Evolutionary conservation across 75 land plant genomes (phyloP).

Genomic region (Pinus tabuliformis): DNA sequence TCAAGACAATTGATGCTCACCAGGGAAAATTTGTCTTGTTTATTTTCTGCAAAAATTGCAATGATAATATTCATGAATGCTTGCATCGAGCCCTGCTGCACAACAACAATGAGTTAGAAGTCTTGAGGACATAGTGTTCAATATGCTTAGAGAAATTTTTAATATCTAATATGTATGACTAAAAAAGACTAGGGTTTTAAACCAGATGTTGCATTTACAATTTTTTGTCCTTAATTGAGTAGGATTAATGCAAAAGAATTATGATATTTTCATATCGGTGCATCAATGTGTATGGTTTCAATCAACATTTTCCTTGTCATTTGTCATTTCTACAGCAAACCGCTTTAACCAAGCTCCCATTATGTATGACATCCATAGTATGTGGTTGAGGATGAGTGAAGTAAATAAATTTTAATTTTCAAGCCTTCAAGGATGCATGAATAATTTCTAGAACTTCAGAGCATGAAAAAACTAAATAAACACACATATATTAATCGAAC

Average conservation of each 20-base stretch:
- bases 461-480: too few species aligned
- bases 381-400: not conserved
- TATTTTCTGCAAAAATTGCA: slow-evolving; percentile 14
- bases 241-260: not conserved
- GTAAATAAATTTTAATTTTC: not conserved
- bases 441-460: not conserved
- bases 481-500: too few species aligned
- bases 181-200: too few species aligned
- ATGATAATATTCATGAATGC: slow-evolving; percentile 19
- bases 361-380: slow-evolving; percentile 7
- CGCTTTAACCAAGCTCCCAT: slow-evolving; percentile 24
- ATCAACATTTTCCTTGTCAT: slow-evolving; percentile 57
- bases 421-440: too few species aligned
- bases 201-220: not conserved
- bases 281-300: slow-evolving; percentile 14
- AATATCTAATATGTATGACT: too few species aligned
- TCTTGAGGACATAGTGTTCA: too few species aligned
- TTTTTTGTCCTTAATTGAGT: not conserved
- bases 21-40: slow-evolving; percentile 13
- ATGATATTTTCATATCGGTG: slow-evolving; percentile 16
- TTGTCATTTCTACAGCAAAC: slow-evolving; percentile 24
- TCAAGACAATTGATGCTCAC: slow-evolving; percentile 5
- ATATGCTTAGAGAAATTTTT: too few species aligned
- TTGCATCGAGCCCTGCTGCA: slow-evolving; percentile 26
- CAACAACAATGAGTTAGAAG: not conserved